Evolutionary conservation across 2,329 filamentous ascomycete species (phyloP).

Genomic region (Exophiala alcalophila): DNA sequence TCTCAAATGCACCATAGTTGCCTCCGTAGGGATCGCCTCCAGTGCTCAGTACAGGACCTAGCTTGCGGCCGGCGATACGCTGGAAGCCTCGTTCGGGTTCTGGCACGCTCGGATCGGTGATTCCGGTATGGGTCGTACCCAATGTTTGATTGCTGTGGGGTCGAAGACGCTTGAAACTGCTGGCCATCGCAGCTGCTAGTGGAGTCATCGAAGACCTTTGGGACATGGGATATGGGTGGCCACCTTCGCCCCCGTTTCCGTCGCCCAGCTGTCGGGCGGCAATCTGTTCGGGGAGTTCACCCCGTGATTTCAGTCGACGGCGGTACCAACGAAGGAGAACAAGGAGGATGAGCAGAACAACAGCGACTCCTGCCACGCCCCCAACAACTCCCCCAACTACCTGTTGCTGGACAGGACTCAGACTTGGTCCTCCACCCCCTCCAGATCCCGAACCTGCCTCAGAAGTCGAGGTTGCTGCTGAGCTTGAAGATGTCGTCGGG

Average conservation of each 20-base stretch:
- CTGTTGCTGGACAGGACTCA: conserved; percentile 43
- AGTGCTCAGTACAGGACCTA: conserved; percentile 45
- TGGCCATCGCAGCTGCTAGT: conserved; percentile 39
- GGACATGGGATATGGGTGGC: conserved; percentile 32
- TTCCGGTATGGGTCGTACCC: conserved; percentile 35
- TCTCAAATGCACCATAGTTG: conserved; percentile 31
- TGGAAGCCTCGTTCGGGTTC: conserved; percentile 49
- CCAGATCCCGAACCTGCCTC: conserved; percentile 27
- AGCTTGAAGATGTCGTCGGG: conserved; percentile 12
- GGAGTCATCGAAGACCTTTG: conserved; percentile 40
- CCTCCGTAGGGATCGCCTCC: conserved; percentile 47
- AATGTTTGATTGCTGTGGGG: conserved; percentile 36
- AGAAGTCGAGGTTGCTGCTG: conserved; percentile 25
- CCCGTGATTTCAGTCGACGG: conserved; percentile 30
- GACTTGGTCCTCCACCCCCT: conserved; percentile 13
- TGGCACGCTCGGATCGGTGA: conserved; percentile 23
- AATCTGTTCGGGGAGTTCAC: conserved; percentile 31
- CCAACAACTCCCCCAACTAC: conserved; percentile 64
- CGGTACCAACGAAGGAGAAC: conserved; percentile 54
- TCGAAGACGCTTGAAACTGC: conserved; percentile 38
- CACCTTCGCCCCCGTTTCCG: conserved; percentile 2
- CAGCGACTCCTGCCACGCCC: conserved; percentile 56
- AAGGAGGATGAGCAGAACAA: conserved; percentile 51
- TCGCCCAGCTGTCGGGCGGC: conserved; percentile 26
- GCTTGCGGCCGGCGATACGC: conserved; percentile 49